Base-by-base conservation (phyloP, 441 rosid species). In the Adansonia gregorii region DNA sequence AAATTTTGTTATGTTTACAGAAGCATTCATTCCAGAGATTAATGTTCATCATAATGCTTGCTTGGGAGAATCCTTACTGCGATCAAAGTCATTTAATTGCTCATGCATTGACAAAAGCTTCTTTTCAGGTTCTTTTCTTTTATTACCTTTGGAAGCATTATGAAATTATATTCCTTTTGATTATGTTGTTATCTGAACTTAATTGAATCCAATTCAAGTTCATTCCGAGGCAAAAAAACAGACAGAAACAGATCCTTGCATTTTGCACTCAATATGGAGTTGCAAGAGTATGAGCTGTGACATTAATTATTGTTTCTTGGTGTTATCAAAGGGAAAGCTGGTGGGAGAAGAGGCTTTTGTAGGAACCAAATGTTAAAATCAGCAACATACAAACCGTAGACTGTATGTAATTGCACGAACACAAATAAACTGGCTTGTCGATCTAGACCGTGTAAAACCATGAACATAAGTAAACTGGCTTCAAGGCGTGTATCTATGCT, bases 1-100 rank as follows among this genome's bases (percentile, higher is more conserved):
- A 17, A 17, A 43, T 43, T 3, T 46, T 8, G 48, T 12, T 19
- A 20, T 20, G 14, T 78, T 27, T 63, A 19, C 75, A 96, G 99
- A 95, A 96, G 65, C 92, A 89, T 81, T 94, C 98, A 76, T 94
- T 96, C 79, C 98, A 94, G 89, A 89, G 90, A 79, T 85, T 93
- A 79, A 82, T 94, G 73, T 96, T 94, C 85, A 87, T 96, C 77
- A 94, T 97, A 60, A 96, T 96, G 99, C 94, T 94, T 78, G 99
- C 98, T 24, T 96, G 98, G 98, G 91, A 84, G 67, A 91, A 83
- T 89, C 98, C 99, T 51, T 91, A 92, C 78, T 35, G 83, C 67
- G 86, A 83, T 76, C 88, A 76, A 80, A 77, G 80, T 80, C 80
- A 78, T 67, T 64, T 78, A 58, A 63, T 72, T 64, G 75, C 35